These are phyloP conservation scores for Phaffomyces thermotolerans DNA, from an alignment of 805 yeast species.

Conservation along the genomic window DNA sequence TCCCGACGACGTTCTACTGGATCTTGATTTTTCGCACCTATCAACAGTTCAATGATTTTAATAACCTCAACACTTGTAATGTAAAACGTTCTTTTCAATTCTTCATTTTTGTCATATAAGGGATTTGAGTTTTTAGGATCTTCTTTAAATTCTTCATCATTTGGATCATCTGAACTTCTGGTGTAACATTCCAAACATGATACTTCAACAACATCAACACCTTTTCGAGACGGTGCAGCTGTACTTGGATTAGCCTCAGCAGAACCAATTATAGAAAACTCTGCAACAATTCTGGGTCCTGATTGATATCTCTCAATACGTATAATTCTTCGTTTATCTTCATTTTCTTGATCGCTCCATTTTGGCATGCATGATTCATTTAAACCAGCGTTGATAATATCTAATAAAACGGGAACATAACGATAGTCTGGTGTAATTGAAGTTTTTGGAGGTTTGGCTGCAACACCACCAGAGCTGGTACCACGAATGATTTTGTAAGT, in stretches of 20 bases:
- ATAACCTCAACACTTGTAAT: conserved; percentile 64
- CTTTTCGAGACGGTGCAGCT: conserved; percentile 27
- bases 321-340: conserved; percentile 49
- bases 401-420: conserved; percentile 41
- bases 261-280: conserved; percentile 45
- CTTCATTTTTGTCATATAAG: background rate
- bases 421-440: conserved; percentile 23
- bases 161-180: conserved; percentile 25
- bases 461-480: conserved; percentile 49
- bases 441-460: conserved; percentile 46
- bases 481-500: conserved; percentile 45
- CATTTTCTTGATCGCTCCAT: conserved; percentile 41
- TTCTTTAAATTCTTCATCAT: conserved; percentile 21
- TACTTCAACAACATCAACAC: conserved; percentile 49
- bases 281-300: conserved; percentile 38
- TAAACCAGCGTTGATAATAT: conserved; percentile 37
- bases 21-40: conserved; percentile 41
- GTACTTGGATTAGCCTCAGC: conserved; percentile 42
- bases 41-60: conserved; percentile 53
- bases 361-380: conserved; percentile 43
- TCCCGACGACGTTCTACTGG: conserved; percentile 51
- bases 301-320: conserved; percentile 49
- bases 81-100: conserved; percentile 26
- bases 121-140: conserved; percentile 11
- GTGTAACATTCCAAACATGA: conserved; percentile 46